Percentiles rank a stretch among this genome's conserved stretches.
These are phyloP conservation scores for Suhomyces chickasaworum DNA, from an alignment of 1,139 yeast genomes.

Conservation along the genomic window DNA sequence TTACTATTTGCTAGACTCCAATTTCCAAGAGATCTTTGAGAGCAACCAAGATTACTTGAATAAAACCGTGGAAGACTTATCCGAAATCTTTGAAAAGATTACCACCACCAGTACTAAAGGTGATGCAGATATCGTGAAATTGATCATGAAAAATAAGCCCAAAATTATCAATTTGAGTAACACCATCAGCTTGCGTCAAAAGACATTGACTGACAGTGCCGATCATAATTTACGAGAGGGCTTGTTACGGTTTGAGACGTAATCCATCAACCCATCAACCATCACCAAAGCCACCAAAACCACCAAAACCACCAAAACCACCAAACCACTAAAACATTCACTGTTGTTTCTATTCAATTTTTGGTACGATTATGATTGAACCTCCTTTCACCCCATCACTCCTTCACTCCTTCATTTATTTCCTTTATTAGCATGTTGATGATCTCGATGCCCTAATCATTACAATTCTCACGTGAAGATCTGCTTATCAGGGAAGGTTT, in stretches of 20 bases:
- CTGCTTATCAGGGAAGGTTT: neutral
- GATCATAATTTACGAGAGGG: conserved; percentile 24
- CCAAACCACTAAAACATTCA: neutral
- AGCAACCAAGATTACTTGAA: conserved; percentile 72
- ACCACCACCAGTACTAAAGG: conserved; percentile 35
- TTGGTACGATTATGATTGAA: too few species aligned
- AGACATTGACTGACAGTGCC: conserved; percentile 55
- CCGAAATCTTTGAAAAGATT: conserved; percentile 66
- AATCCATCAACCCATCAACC: too few species aligned
- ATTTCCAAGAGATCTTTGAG: conserved; percentile 65
- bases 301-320: too few species aligned
- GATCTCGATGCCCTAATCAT: neutral
- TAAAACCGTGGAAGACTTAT: conserved; percentile 75
- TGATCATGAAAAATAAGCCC: conserved; percentile 49
- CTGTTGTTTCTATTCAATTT: too few species aligned
- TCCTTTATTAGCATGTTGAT: too few species aligned
- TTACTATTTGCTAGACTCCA: conserved; percentile 57
- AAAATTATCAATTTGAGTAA: conserved; percentile 54
- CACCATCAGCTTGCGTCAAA: conserved; percentile 48
- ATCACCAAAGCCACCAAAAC: too few species aligned
- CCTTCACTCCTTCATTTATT: too few species aligned
- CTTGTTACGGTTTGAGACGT: conserved; percentile 11
- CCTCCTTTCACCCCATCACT: too few species aligned
- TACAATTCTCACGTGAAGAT: neutral
- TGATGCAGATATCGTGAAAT: conserved; percentile 26